Evolutionary conservation across 108 stramenopile genomes (phyloP).

Genomic region (Nitzschia sp.): DNA sequence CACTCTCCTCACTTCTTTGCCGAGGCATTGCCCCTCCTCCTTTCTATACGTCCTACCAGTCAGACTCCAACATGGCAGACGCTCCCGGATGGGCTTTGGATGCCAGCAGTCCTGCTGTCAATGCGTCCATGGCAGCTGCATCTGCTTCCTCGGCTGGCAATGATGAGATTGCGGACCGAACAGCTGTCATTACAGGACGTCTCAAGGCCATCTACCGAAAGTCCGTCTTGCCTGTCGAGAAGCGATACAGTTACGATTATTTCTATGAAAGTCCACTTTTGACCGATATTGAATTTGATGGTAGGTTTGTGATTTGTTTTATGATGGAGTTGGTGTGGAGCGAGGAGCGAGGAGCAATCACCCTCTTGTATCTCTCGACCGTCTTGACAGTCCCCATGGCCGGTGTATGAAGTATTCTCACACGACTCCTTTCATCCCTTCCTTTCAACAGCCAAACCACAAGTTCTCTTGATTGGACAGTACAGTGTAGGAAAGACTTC

Average conservation of each 20-base stretch:
- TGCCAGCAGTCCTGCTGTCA: constrained; percentile 18
- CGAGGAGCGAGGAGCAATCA: too few species aligned
- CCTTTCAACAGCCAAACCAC: constrained; percentile 84
- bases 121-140: constrained; percentile 23
- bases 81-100: constrained; percentile 27
- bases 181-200: constrained; percentile 46
- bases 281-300: constrained; percentile 86
- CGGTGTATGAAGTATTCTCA: too few species aligned
- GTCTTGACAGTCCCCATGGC: too few species aligned
- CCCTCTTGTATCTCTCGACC: constrained; percentile 1
- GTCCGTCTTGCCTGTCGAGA: constrained; percentile 76
- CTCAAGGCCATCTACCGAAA: constrained; percentile 84
- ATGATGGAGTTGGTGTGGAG: neutral
- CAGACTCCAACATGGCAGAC: neutral
- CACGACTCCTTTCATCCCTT: neutral
- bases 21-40: too few species aligned
- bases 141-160: constrained; percentile 1
- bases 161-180: constrained; percentile 49
- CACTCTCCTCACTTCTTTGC: too few species aligned
- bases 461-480: constrained; percentile 95
- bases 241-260: constrained; percentile 79
- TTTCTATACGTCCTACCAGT: neutral
- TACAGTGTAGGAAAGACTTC: constrained; percentile 97
- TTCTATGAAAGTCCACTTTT: constrained; percentile 84
- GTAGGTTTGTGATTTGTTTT: constrained; percentile 44